Percentiles rank a stretch among this genome's conserved stretches.
Evolutionary conservation across 441 rosid genomes (phyloP).

Genomic region (Euphorbia celastroides): DNA sequence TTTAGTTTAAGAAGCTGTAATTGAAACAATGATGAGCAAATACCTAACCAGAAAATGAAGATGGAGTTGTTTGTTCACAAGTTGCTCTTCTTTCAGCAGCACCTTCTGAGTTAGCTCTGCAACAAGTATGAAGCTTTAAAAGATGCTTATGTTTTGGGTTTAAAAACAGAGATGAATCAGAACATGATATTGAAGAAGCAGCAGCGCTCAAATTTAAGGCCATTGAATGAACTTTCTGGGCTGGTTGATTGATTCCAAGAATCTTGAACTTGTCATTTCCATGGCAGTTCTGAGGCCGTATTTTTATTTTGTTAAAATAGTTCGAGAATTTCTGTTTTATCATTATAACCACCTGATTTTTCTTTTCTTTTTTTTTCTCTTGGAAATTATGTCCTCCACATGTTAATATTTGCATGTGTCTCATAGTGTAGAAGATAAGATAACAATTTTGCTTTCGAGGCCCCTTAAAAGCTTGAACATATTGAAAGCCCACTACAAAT

Average conservation of each 20-base stretch:
- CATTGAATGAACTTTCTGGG: slow-evolving; percentile 6
- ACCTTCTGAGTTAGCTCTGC: slow-evolving; percentile 38
- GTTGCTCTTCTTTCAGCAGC: slow-evolving; percentile 35
- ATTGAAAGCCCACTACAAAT: too few relatives aligned
- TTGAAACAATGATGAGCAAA: neutral
- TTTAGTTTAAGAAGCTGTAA: too few relatives aligned
- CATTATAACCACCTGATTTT: neutral
- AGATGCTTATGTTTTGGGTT: slow-evolving; percentile 25
- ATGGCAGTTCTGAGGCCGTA: slow-evolving; percentile 15
- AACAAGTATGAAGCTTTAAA: slow-evolving; percentile 25
- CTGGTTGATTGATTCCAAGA: neutral
- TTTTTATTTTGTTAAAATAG: neutral
- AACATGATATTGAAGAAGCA: slow-evolving; percentile 16
- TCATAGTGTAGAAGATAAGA: neutral
- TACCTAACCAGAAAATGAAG: slow-evolving; percentile 34
- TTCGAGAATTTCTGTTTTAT: neutral
- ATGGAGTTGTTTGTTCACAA: slow-evolving; percentile 35
- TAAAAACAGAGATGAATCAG: slow-evolving; percentile 13
- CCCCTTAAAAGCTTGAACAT: too few relatives aligned
- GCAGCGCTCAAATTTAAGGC: slow-evolving; percentile 22
- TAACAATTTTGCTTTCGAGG: too few relatives aligned
- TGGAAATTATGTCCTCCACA: slow-evolving; percentile 2
- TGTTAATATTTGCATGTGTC: neutral
- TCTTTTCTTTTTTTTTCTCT: neutral
- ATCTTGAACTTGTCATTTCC: slow-evolving; percentile 6